Percentiles rank a stretch among this genome's conserved stretches.
phyloP scores from a whole-genome alignment of 177 flowering plant species.

The Vitis hybrid region DNA sequence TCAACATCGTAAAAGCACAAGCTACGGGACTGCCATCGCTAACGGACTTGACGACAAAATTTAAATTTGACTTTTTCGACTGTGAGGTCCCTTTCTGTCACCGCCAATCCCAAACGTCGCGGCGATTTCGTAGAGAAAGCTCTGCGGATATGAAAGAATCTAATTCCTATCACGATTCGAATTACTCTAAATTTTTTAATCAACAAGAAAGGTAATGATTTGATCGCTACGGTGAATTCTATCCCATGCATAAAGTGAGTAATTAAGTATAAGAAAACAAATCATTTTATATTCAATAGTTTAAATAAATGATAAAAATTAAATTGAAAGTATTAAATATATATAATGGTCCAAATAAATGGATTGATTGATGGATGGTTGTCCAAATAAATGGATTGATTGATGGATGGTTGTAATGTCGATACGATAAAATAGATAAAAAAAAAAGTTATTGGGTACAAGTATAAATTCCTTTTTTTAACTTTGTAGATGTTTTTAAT shows the following conservation, averaged over 20 bases:
- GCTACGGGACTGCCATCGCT: neutral
- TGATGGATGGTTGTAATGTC: too few relatives aligned
- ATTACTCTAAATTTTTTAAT: too few relatives aligned
- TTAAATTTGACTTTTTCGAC: neutral
- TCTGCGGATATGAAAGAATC: neutral
- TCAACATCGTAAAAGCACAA: neutral
- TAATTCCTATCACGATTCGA: neutral
- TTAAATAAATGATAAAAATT: too few relatives aligned
- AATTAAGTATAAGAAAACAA: neutral
- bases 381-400: too few relatives aligned
- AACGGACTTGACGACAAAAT: neutral
- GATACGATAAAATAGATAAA: too few relatives aligned
- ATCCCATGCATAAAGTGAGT: neutral
- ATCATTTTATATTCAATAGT: neutral
- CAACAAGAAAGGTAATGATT: too few relatives aligned
- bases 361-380: too few relatives aligned
- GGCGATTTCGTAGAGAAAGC: neutral
- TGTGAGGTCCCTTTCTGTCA: neutral
- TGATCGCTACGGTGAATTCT: too few relatives aligned
- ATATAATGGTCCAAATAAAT: too few relatives aligned
- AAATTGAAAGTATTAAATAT: neutral
- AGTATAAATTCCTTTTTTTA: too few relatives aligned
- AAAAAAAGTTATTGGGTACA: too few relatives aligned
- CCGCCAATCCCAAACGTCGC: neutral
- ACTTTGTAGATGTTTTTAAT: accelerated